These are phyloP conservation scores for Scleromitrula shiraiana DNA, from an alignment of 2,329 filamentous ascomycete species.

Conservation along the genomic window DNA sequence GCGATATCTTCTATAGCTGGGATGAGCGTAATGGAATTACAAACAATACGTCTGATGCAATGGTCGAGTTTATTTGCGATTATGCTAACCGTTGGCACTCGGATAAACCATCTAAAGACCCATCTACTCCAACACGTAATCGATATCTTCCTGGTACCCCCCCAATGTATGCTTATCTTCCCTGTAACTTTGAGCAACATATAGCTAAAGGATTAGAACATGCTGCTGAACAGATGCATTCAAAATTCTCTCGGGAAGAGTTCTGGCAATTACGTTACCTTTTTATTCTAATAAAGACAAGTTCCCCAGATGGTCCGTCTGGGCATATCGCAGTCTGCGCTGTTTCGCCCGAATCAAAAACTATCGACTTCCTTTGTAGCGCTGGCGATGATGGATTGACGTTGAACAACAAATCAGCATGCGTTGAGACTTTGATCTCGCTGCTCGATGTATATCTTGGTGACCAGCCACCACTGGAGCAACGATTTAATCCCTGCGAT, in stretches of 20 bases:
- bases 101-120: not conserved
- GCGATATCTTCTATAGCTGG: not conserved
- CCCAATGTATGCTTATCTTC: not conserved
- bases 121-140: not conserved
- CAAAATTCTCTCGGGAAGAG: not conserved
- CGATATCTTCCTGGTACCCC: not conserved
- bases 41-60: not conserved
- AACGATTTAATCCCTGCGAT: conserved; percentile 4
- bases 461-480: not conserved
- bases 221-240: not conserved
- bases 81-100: conserved; percentile 7
- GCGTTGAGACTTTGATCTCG: not conserved
- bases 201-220: not conserved
- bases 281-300: not conserved
- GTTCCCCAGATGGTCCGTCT: not conserved
- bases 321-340: not conserved
- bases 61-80: conserved; percentile 3
- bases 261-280: conserved; percentile 3
- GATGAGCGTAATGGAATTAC: not conserved
- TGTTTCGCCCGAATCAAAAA: conserved; percentile 5
- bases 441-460: not conserved
- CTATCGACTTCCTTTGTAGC: conserved; percentile 5
- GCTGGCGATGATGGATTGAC: not conserved
- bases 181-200: not conserved
- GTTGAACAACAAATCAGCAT: not conserved